Evolutionary conservation across 495 filamentous ascomycete genomes (phyloP).

Genomic region (Xylaria palmicola): DNA sequence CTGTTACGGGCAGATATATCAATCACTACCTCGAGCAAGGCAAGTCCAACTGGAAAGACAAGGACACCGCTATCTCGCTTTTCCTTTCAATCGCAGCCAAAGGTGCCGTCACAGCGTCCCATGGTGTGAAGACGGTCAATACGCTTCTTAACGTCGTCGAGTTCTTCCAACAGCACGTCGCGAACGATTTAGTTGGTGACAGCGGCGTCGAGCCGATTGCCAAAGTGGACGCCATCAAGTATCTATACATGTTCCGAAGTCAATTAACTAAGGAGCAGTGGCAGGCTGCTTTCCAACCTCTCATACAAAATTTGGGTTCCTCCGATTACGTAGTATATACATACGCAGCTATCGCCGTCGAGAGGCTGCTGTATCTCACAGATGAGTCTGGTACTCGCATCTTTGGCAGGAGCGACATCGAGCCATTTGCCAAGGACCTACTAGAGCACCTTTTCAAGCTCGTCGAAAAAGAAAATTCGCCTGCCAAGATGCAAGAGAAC

Average conservation of each 20-base stretch:
- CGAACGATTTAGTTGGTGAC: slow-evolving; percentile 70
- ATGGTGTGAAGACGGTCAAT: slow-evolving; percentile 89
- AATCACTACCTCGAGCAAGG: slow-evolving; percentile 72
- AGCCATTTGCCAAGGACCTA: slow-evolving; percentile 77
- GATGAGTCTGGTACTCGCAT: slow-evolving; percentile 70
- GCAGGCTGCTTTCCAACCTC: slow-evolving; percentile 79
- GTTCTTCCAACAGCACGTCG: slow-evolving; percentile 90
- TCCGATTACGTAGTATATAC: slow-evolving; percentile 94
- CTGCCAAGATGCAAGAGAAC: slow-evolving; percentile 96
- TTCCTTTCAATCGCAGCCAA: slow-evolving; percentile 93
- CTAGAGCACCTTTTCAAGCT: slow-evolving; percentile 89
- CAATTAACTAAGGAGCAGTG: slow-evolving; percentile 83
- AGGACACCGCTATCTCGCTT: slow-evolving; percentile 94
- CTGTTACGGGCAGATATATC: slow-evolving; percentile 77
- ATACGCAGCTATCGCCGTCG: slow-evolving; percentile 91
- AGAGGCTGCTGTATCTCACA: slow-evolving; percentile 81
- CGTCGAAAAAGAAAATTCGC: slow-evolving; percentile 73
- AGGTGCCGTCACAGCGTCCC: slow-evolving; percentile 75
- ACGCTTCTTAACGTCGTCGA: slow-evolving; percentile 77
- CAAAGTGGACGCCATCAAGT: slow-evolving; percentile 97
- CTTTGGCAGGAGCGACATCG: slow-evolving; percentile 69
- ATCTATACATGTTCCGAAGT: slow-evolving; percentile 91
- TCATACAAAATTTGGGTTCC: slow-evolving; percentile 86
- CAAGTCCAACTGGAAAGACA: slow-evolving; percentile 84
- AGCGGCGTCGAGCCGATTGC: slow-evolving; percentile 74